Percentiles rank a stretch among this genome's conserved stretches.
phyloP scores from a whole-genome alignment of 1,284 basidiomycete genomes.

The Prillingera fragicola region DNA sequence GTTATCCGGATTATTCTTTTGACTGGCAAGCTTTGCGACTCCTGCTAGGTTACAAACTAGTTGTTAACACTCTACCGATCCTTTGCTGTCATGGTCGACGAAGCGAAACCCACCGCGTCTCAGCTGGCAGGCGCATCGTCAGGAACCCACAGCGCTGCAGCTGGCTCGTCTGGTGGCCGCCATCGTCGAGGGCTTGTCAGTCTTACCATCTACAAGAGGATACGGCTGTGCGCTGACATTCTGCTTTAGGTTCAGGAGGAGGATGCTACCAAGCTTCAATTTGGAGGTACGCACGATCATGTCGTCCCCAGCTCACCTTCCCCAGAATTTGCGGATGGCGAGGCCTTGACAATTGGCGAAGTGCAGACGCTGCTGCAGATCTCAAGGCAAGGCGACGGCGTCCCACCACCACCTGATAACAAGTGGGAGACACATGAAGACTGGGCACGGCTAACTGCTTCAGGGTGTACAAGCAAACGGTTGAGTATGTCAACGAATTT shows the following conservation, averaged over 20 bases:
- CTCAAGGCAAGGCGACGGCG: slow-evolving; percentile 27
- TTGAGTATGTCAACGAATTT: slow-evolving; percentile 40
- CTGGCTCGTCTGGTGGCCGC: slow-evolving; percentile 1
- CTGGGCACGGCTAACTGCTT: not conserved
- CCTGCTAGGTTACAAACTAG: too few species aligned
- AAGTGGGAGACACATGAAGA: slow-evolving; percentile 25
- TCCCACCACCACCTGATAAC: slow-evolving; percentile 40
- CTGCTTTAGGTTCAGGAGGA: slow-evolving; percentile 40
- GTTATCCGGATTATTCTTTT: too few species aligned
- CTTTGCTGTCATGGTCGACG: slow-evolving; percentile 34
- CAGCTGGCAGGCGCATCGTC: slow-evolving; percentile 6
- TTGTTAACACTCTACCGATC: too few species aligned
- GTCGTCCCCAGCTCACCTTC: not conserved
- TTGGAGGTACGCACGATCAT: slow-evolving; percentile 31
- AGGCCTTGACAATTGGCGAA: slow-evolving; percentile 40
- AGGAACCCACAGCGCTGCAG: slow-evolving; percentile 14
- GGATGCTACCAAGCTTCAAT: slow-evolving; percentile 45
- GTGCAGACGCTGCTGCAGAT: slow-evolving; percentile 31
- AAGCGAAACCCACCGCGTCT: slow-evolving; percentile 16
- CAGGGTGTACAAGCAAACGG: slow-evolving; percentile 40
- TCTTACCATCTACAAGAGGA: too few species aligned
- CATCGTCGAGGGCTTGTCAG: slow-evolving; percentile 5
- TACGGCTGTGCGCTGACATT: too few species aligned
- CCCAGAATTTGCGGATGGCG: slow-evolving; percentile 39
- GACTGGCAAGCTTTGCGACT: too few species aligned